phyloP scores from a whole-genome alignment of 2,329 filamentous ascomycete species.

The Colletotrichum lini region DNA sequence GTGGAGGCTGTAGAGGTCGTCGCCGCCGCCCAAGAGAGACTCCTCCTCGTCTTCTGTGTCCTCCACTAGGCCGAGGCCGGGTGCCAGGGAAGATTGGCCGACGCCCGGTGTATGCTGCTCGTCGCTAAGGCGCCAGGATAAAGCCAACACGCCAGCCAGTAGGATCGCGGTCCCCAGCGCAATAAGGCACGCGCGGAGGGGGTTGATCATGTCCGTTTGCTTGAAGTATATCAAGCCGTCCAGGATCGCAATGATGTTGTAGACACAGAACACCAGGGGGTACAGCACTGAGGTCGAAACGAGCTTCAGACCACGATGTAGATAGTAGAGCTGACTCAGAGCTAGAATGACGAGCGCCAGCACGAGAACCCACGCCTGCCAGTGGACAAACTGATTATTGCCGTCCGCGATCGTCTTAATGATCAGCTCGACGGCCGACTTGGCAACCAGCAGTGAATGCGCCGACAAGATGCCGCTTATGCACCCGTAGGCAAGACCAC shows the following conservation, averaged over 20 bases:
- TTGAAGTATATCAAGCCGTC: slow-evolving; percentile 98
- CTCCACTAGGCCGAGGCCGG: slow-evolving; percentile 86
- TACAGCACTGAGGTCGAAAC: slow-evolving; percentile 97
- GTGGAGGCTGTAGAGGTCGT: slow-evolving; percentile 59
- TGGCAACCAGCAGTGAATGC: slow-evolving; percentile 92
- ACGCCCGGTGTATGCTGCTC: slow-evolving; percentile 75
- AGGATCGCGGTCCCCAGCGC: slow-evolving; percentile 89
- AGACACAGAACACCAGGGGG: slow-evolving; percentile 97
- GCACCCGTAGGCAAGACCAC: slow-evolving; percentile 89
- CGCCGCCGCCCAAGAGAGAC: slow-evolving; percentile 65
- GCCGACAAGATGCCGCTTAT: slow-evolving; percentile 95
- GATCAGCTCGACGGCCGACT: slow-evolving; percentile 94
- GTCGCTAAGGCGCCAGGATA: slow-evolving; percentile 94
- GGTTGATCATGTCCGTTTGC: slow-evolving; percentile 84
- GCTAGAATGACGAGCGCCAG: slow-evolving; percentile 85
- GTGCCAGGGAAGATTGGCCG: slow-evolving; percentile 79
- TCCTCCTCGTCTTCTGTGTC: slow-evolving; percentile 75
- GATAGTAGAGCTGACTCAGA: slow-evolving; percentile 92
- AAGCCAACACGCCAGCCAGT: slow-evolving; percentile 87
- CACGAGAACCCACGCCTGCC: slow-evolving; percentile 95
- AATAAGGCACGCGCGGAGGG: slow-evolving; percentile 84
- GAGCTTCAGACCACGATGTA: slow-evolving; percentile 93
- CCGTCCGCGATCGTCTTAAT: slow-evolving; percentile 88
- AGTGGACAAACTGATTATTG: slow-evolving; percentile 93
- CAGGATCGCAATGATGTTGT: slow-evolving; percentile 98